Conservation (phyloP, 176 grass and related monocot genomes). For the Raddia distichophylla region DNA sequence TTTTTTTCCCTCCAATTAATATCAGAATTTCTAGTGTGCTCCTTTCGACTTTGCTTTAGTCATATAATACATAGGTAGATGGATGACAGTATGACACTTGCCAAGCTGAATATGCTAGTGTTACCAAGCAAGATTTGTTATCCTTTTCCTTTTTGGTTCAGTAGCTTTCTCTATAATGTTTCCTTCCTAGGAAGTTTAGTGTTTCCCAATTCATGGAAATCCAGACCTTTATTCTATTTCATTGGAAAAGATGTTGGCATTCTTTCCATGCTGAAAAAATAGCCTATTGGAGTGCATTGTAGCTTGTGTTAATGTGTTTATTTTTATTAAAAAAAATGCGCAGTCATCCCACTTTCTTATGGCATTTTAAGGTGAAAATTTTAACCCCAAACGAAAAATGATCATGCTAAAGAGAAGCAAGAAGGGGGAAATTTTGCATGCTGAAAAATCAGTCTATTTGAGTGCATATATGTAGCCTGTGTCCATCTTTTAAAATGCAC, state of each 20-base stretch:
- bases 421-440: background rate
- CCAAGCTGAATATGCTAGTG: background rate
- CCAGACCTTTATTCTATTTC: background rate
- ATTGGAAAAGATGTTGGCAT: background rate
- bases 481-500: background rate
- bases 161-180: background rate
- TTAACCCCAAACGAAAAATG: background rate
- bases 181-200: background rate
- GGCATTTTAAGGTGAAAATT: conserved; percentile 14
- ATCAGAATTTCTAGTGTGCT: too few species aligned
- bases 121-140: background rate
- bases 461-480: background rate
- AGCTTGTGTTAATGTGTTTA: background rate
- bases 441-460: background rate
- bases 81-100: background rate
- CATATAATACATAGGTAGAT: too few species aligned
- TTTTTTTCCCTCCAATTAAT: too few species aligned
- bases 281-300: background rate
- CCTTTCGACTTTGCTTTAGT: too few species aligned
- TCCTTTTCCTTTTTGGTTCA: background rate
- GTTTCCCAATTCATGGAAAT: background rate
- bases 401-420: background rate
- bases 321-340: background rate
- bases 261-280: background rate
- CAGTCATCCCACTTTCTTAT: background rate